A percentile compares a stretch with the other conserved stretches of the same genome.
phyloP scores from a whole-genome alignment of 75 land plant species.

The Pinus albicaulis region DNA sequence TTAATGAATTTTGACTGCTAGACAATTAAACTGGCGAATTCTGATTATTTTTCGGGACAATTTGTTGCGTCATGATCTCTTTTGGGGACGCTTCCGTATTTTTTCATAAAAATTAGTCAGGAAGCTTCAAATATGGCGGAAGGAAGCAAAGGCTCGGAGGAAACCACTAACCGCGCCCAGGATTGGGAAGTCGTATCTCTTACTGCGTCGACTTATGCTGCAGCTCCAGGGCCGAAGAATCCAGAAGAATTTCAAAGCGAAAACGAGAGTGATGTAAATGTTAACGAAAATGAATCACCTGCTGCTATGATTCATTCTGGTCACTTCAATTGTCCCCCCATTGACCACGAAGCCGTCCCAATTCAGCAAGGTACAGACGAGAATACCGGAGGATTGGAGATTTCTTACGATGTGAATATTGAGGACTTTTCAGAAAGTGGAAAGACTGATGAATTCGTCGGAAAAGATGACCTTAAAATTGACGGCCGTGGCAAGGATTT shows the following conservation, averaged over 20 bases:
- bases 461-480: constrained; percentile 6
- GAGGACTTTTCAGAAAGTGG: background rate
- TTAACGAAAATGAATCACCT: constrained; percentile 23
- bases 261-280: background rate
- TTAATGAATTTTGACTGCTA: too few relatives aligned
- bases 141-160: background rate
- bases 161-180: background rate
- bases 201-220: constrained; percentile 74
- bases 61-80: too few relatives aligned
- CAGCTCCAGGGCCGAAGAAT: constrained; percentile 40
- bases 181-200: constrained; percentile 82
- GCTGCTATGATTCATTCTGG: constrained; percentile 49
- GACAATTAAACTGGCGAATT: too few relatives aligned
- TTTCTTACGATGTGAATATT: constrained; percentile 3
- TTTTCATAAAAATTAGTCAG: too few relatives aligned
- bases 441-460: constrained; percentile 7
- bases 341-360: constrained; percentile 54
- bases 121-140: background rate
- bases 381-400: background rate
- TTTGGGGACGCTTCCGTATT: too few relatives aligned
- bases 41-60: too few relatives aligned
- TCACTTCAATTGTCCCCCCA: constrained; percentile 54
- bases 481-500: background rate
- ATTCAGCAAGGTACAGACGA: constrained; percentile 14
- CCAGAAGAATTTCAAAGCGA: background rate